A percentile compares a stretch with the other conserved stretches of the same genome.
phyloP scores from a whole-genome alignment of 805 yeast species.

The Nematodospora valgi region DNA sequence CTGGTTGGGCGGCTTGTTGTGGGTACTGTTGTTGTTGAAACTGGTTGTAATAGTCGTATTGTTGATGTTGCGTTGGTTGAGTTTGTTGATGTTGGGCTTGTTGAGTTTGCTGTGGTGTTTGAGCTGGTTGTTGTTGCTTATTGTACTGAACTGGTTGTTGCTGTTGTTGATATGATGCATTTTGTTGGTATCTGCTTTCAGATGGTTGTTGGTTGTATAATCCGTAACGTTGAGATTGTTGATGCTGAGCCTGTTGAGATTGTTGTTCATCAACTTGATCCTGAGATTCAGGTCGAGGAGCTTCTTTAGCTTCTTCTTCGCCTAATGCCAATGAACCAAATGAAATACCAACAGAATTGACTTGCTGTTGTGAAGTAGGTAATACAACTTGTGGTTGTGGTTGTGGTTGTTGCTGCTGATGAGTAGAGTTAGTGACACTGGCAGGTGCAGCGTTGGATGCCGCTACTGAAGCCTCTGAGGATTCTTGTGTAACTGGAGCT shows the following conservation, averaged over 20 bases:
- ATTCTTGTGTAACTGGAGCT: slow-evolving; percentile 9
- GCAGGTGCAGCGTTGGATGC: not conserved
- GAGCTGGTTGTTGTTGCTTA: slow-evolving; percentile 17
- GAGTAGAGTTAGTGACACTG: too few species aligned
- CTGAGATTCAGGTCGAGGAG: slow-evolving; percentile 12
- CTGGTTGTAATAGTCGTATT: slow-evolving; percentile 31
- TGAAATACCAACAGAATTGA: slow-evolving; percentile 53
- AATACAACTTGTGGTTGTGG: slow-evolving; percentile 37
- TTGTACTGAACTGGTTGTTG: slow-evolving; percentile 13
- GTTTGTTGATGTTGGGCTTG: slow-evolving; percentile 16
- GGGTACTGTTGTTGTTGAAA: slow-evolving; percentile 40
- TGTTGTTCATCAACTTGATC: slow-evolving; percentile 17
- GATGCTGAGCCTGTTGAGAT: slow-evolving; percentile 13
- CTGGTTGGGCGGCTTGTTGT: slow-evolving; percentile 42
- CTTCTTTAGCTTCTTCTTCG: slow-evolving; percentile 37
- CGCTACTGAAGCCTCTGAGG: not conserved
- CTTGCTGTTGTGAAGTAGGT: slow-evolving; percentile 48
- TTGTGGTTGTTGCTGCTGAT: not conserved
- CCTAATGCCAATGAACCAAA: slow-evolving; percentile 57
- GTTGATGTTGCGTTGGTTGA: slow-evolving; percentile 19
- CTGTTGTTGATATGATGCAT: slow-evolving; percentile 9
- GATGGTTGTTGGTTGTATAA: slow-evolving; percentile 12
- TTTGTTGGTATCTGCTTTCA: slow-evolving; percentile 9
- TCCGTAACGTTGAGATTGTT: slow-evolving; percentile 15
- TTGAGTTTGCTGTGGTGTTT: slow-evolving; percentile 19